A percentile compares a stretch with the other conserved stretches of the same genome.
These are phyloP conservation scores for Corymbia calophylla DNA, from an alignment of 441 rosid genomes.

Conservation along the genomic window DNA sequence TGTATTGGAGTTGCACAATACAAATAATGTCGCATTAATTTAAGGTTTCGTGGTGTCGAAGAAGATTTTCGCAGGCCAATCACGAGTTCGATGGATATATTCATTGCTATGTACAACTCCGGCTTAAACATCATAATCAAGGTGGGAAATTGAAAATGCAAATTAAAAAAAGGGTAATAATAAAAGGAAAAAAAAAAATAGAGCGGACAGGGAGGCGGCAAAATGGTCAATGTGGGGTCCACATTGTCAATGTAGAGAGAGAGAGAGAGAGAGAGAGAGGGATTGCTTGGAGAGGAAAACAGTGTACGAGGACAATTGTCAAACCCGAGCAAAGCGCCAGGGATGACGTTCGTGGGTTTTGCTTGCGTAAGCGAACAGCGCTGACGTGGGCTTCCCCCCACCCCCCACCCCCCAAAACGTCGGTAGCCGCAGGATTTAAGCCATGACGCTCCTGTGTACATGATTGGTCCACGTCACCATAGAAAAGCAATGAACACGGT, in stretches of 20 bases:
- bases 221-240: not conserved
- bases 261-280: not conserved
- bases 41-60: not conserved
- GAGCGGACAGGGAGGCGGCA: not conserved
- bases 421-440: not conserved
- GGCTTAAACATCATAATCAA: not conserved
- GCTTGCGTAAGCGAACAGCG: not conserved
- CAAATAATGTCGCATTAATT: not conserved
- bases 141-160: not conserved
- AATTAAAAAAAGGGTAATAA: not conserved
- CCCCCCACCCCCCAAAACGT: not conserved
- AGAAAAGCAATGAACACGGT: not conserved
- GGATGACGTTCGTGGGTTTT: not conserved
- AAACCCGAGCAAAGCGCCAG: not conserved
- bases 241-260: not conserved
- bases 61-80: not conserved
- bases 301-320: not conserved
- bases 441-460: not conserved
- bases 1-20: accelerated
- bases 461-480: not conserved
- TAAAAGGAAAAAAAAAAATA: not conserved
- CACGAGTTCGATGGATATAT: not conserved
- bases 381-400: not conserved
- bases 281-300: not conserved
- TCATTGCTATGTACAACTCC: not conserved